Evolutionary conservation across 768 basidiomycete genomes (phyloP).

Genomic region (Pleurotus citrinopileatus): DNA sequence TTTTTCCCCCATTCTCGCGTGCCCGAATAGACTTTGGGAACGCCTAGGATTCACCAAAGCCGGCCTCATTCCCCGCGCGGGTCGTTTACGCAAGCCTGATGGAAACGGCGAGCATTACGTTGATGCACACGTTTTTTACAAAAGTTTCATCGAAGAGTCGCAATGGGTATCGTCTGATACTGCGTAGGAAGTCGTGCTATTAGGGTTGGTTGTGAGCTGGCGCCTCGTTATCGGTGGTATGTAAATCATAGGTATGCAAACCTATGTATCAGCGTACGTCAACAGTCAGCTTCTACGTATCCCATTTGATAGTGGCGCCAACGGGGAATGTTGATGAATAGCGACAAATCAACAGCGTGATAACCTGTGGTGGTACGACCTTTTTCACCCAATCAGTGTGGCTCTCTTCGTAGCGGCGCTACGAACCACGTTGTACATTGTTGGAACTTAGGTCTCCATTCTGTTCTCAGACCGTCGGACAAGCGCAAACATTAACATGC

Average conservation of each 20-base stretch:
- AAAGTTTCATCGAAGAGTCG: conserved; percentile 45
- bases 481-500: too few species aligned
- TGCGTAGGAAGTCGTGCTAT: not conserved
- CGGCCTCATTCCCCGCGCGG: conserved; percentile 74
- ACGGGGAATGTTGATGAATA: not conserved
- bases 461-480: too few species aligned
- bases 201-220: not conserved
- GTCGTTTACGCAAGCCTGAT: conserved; percentile 62
- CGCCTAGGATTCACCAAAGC: conserved; percentile 73
- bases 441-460: too few species aligned
- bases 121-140: conserved; percentile 85
- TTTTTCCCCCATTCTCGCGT: not conserved
- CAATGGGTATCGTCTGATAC: not conserved
- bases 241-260: not conserved
- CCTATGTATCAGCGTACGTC: too few species aligned
- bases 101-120: conserved; percentile 83
- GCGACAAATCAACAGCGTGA: not conserved
- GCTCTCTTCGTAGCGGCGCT: not conserved
- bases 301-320: too few species aligned
- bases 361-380: not conserved
- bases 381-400: not conserved
- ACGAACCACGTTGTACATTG: not conserved
- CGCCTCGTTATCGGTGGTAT: not conserved
- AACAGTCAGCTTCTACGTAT: too few species aligned
- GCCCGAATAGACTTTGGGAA: conserved; percentile 73